phyloP scores from a whole-genome alignment of 345 rosid genomes.

The thale cress (Arabidopsis thaliana) region TAIR10.1 NC_003074.8:8646501-8647000 shows the following conservation, averaged over 20 bases:
- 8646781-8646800: constrained; percentile 24
- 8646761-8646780: constrained; percentile 16
- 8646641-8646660: constrained; percentile 37
- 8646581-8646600: constrained; percentile 33
- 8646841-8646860: constrained; percentile 34
- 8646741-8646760: constrained; percentile 38
- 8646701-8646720: constrained; percentile 25
- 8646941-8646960: constrained; percentile 11
- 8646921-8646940: constrained; percentile 11
- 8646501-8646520: constrained; percentile 32
- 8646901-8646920: constrained; percentile 32
- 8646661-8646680: constrained; percentile 45
- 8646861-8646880: constrained; percentile 34
- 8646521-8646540: constrained; percentile 41
- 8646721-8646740: constrained; percentile 6
- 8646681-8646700: constrained; percentile 37
- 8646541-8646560: constrained; percentile 44
- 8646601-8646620: constrained; percentile 46
- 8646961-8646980: constrained; percentile 23
- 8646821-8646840: constrained; percentile 32
- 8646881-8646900: constrained; percentile 42
- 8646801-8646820: constrained; percentile 19
- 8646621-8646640: constrained; percentile 15
- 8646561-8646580: constrained; percentile 45
- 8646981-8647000: constrained; percentile 10